phyloP scores from a whole-genome alignment of 352 stramenopile genomes.

The Pythium grandisporangium region DNA sequence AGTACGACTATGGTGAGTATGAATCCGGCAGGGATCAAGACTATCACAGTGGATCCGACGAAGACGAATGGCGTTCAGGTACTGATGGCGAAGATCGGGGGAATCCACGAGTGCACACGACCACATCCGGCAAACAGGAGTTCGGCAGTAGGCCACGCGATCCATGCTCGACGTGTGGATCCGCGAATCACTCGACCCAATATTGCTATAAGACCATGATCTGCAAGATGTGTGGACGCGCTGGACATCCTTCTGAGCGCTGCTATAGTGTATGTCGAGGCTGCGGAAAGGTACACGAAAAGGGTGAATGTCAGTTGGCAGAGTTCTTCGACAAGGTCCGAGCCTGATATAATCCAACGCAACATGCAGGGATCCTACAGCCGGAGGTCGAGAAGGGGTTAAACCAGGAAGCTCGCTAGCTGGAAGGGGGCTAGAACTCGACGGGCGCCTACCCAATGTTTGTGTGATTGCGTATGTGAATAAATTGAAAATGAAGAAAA shows the following conservation, averaged over 20 bases:
- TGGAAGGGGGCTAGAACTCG: slow-evolving; percentile 2
- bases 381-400: slow-evolving; percentile 2
- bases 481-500: background rate
- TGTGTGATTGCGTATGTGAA: slow-evolving; percentile 3
- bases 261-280: background rate
- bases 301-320: slow-evolving; percentile 1
- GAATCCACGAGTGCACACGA: no score
- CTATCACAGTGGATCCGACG: no score
- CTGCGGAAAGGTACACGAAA: slow-evolving; percentile 1
- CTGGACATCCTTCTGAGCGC: slow-evolving; percentile 5
- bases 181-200: background rate
- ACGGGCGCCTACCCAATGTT: background rate
- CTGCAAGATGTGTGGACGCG: slow-evolving; percentile 2
- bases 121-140: no score
- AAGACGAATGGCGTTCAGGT: no score
- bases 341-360: slow-evolving; percentile 1
- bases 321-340: slow-evolving; percentile 1
- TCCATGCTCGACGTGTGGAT: slow-evolving; percentile 4
- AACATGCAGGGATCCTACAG: slow-evolving; percentile 2
- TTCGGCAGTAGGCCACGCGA: no score
- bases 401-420: slow-evolving; percentile 4
- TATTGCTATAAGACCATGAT: slow-evolving; percentile 1
- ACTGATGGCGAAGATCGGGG: no score
- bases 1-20: no score
- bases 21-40: no score